Evolutionary conservation across 2,329 filamentous ascomycete genomes (phyloP).

Genomic region (Cryphonectria nitschkei): DNA sequence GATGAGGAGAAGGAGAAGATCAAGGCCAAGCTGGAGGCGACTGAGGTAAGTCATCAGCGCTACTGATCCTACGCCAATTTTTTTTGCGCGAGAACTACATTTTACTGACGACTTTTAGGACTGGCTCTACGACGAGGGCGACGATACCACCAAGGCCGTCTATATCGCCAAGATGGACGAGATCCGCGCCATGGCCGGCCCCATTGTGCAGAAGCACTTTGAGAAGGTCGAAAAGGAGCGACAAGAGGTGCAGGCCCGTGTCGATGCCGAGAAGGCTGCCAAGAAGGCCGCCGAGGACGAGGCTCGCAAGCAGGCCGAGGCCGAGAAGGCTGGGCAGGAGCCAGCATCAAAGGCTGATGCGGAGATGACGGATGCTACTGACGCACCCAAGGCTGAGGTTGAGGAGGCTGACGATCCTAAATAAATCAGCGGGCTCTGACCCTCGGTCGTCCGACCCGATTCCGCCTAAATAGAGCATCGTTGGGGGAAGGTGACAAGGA

Average conservation of each 20-base stretch:
- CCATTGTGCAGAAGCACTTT: conserved; percentile 91
- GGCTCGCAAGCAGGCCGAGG: conserved; percentile 56
- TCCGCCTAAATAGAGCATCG: neutral
- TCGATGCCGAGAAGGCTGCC: conserved; percentile 77
- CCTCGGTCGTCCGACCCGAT: conserved; percentile 5
- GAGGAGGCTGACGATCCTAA: conserved; percentile 47
- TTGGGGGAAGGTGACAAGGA: neutral
- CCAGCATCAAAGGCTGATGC: conserved; percentile 51
- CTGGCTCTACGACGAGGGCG: conserved; percentile 97
- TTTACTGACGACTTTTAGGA: conserved; percentile 61
- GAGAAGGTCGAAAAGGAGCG: conserved; percentile 92
- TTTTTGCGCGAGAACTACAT: conserved; percentile 32
- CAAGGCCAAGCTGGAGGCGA: conserved; percentile 77
- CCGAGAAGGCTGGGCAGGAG: conserved; percentile 52
- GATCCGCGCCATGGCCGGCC: conserved; percentile 86
- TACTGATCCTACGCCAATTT: neutral
- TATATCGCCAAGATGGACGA: conserved; percentile 97
- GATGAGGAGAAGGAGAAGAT: conserved; percentile 93
- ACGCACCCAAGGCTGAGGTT: conserved; percentile 53
- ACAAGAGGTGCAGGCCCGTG: conserved; percentile 73
- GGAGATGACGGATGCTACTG: conserved; percentile 67
- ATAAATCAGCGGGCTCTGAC: conserved; percentile 26
- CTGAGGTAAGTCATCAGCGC: conserved; percentile 69
- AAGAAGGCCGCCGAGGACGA: conserved; percentile 68
- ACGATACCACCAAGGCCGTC: conserved; percentile 89